Base-by-base conservation (phyloP, 2,329 filamentous ascomycete genomes). In the Sporothrix variecibatus region DNA sequence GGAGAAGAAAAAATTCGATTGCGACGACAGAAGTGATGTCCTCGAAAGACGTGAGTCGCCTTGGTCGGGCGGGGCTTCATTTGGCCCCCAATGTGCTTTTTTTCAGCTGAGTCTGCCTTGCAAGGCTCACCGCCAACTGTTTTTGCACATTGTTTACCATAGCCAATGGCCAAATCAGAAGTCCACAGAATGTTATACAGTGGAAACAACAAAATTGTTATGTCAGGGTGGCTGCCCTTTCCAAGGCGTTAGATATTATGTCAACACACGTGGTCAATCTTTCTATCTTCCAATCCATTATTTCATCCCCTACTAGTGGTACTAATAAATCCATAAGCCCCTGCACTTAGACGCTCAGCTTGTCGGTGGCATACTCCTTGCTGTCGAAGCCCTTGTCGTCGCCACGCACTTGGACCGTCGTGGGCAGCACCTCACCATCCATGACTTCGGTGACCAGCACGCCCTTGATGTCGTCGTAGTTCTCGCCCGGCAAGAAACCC, bases 401-500 rank as follows among this genome's bases (percentile, higher is more conserved):
- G 3, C n/a, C 49, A 26, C n/a, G 40, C 3, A 49, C 43, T 2
- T 49, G 43, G 6, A 49, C 11, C 8, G 40, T 38, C 7, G 46
- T 23, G 8, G 62, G 71, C 71, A 72, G 46, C 23, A 46, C 62
- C 20, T 72, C 62, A 15, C 71, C 49, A 23, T 58, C 62, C 31
- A 49, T 68, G 23, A 68, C 49, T 12, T 56, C 49, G 2, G 60
- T 58, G n/a, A 72, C 49, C 23, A 74, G 62, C 6, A 74, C 73
- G 12, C 69, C 73, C 51, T 62, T 72, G 62, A 74, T 74, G 20
- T 51, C 38, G 34, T 72, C 51, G 62, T 72, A 72, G 34, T 15
- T 68, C 34, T 75, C 74, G 26, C 72, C 71, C 0, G 60, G 58
- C 38, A 75, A 56, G 68, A 73, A 75, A 53, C 74, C 74, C 34